Base-by-base conservation (phyloP, 768 basidiomycete genomes). In the Amylocystis lapponica region DNA sequence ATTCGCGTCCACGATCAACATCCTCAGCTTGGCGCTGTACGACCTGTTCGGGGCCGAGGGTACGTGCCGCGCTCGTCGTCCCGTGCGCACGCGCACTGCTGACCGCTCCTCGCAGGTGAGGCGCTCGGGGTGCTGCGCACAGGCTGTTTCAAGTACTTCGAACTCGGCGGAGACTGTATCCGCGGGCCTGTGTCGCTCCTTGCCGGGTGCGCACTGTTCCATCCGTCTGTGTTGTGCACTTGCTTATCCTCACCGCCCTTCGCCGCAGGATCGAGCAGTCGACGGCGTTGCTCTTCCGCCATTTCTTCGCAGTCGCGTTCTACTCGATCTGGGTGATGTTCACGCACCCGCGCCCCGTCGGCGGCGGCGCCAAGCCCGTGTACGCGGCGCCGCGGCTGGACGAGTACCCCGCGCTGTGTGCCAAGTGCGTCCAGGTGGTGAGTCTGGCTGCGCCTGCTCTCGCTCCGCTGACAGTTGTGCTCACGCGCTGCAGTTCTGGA, bases 121-220 rank as follows among this genome's bases (percentile, higher is more conserved):
- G 66, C 68, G 16, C 76, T 88, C 8, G 70, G 63, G 16, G 75
- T 83, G 1, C 74, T 91, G 25, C 71, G 81, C 42, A 79, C 72
- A 2, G 96, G 95, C 0, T 98, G 96, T 64, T 96, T 99, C 76
- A 91, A 90, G 58, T 99, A 98, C 66, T 96, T 99, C 54, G 91
- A 95, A 60, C 74, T 79, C 4, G 96, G 96, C 12, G 96, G 96
- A 1, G 81, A 90, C 53, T 89, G 89, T 52, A 62, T 97, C 41
- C 72, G 77, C 33, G 96, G 86, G 1, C 96, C 96, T 1, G 92
- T 97, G 8, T 84, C 83, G 8, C 74, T 99, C 4, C 79, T 99
- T 10, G 82, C 92, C 13, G 94, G 81, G 91, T 93, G 56, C 47
- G 80, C 67, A 1, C 11, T 30, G 12, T 32, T 27, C 38, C 5